Percentiles rank a stretch among this genome's conserved stretches.
phyloP scores from a whole-genome alignment of 2,329 filamentous ascomycete species.

The Exophiala bonariae region DNA sequence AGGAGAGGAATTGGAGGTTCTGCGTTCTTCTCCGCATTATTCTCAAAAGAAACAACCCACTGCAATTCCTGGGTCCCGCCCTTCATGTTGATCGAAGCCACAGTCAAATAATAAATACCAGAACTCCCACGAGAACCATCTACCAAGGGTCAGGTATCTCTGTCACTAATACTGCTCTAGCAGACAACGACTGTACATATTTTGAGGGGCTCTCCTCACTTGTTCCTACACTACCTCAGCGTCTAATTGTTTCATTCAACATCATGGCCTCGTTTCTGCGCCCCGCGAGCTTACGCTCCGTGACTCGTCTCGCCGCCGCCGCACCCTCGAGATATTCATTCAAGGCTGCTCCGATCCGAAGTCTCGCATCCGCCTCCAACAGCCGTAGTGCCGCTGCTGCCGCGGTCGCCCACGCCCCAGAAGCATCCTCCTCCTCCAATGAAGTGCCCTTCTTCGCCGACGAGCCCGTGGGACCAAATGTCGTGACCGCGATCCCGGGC shows the following conservation, averaged over 20 bases:
- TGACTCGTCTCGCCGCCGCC: conserved; percentile 6
- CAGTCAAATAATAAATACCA: too few species aligned
- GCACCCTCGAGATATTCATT: conserved; percentile 11
- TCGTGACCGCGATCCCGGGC: conserved; percentile 68
- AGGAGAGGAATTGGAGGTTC: too few species aligned
- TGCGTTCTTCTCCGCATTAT: conserved; percentile 36
- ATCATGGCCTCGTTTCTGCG: conserved; percentile 19
- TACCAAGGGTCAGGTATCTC: not conserved
- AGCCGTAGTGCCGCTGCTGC: conserved; percentile 17
- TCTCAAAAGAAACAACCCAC: conserved; percentile 93
- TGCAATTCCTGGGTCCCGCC: conserved; percentile 67
- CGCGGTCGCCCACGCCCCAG: conserved; percentile 14
- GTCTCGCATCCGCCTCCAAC: conserved; percentile 16
- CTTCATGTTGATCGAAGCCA: too few species aligned
- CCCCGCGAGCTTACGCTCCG: conserved; percentile 14
- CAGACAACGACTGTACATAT: too few species aligned
- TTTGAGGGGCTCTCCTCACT: too few species aligned
- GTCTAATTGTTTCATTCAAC: too few species aligned
- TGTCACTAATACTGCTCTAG: too few species aligned
- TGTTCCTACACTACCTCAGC: too few species aligned
- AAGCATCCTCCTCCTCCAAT: conserved; percentile 4
- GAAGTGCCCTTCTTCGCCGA: conserved; percentile 57
- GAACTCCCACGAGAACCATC: too few species aligned
- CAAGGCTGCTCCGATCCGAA: conserved; percentile 12
- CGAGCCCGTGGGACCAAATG: conserved; percentile 57